Evolutionary conservation across 176 grass and related monocot genomes (phyloP), one percentile per base, ranked within the genome.

Genomic region (Neostapfia colusana): DNA sequence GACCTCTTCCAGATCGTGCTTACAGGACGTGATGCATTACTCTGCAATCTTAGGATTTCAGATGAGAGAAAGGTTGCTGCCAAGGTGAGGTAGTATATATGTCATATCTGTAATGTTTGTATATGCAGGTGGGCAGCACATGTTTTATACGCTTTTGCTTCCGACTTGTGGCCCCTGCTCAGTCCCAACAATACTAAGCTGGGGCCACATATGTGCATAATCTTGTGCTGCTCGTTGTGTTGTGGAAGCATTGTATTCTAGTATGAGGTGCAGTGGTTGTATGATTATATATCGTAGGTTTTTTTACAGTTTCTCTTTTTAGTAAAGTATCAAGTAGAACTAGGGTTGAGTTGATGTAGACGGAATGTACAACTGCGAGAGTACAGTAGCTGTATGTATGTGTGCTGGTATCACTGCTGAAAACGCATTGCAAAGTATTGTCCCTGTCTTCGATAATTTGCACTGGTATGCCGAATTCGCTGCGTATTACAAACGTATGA

Each of bases 1-100:
- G 79, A 92, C 54, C 94, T 98, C 64, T 98, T 98, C 78, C 86
- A 92, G 64, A 83, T 90, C 3, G 88, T 98, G 71, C 78, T 98
- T 38, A 85, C 75, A 15, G 91, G 95, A 21, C 86, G 95, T 43
- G 95, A 98, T 56, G 89, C 89, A 15, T 81, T 94, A 46, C 91
- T 98, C 5, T 90, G 82, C 81, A 94, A 98, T 82, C 89, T 98
- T 3, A 92, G 91, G 82, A 79, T 84, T 54, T 81, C 82, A 18
- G 24, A 72, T 49, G 76, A 68, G 21, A 86, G 53, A 69, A 93
- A 95, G 72, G 67, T 69, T 50, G 66, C 73, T 41, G 65, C 76
- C 1, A 44, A 71, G 21, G 64, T 81, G 14, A 82, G 86, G 65
- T 74, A 73, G 46, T 44, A 21, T 71, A 12, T 68, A 26, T 26